phyloP scores from a whole-genome alignment of 495 filamentous ascomycete genomes.

The Penicillium silybi region DNA sequence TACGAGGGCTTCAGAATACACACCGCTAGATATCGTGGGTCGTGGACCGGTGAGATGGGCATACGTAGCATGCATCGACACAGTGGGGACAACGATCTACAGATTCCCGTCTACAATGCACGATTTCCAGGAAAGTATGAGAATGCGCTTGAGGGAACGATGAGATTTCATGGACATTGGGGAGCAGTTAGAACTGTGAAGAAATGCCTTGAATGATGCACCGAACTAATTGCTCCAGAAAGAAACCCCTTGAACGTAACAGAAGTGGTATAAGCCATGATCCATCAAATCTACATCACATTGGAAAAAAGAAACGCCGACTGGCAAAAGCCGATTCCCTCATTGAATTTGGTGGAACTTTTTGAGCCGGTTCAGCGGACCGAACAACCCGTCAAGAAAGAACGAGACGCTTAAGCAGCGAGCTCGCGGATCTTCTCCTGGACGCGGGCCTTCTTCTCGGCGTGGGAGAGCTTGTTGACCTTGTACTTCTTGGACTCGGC shows the following conservation, averaged over 20 bases:
- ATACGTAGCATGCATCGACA: background rate
- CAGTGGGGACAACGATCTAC: background rate
- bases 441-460: slow-evolving; percentile 72
- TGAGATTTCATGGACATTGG: slow-evolving; percentile 29
- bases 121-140: slow-evolving; percentile 1
- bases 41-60: background rate
- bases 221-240: slow-evolving; percentile 31
- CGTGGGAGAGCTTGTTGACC: slow-evolving; percentile 70
- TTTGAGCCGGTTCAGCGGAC: slow-evolving; percentile 18
- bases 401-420: slow-evolving; percentile 35
- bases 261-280: slow-evolving; percentile 31
- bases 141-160: slow-evolving; percentile 28
- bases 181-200: slow-evolving; percentile 31
- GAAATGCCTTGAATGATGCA: slow-evolving; percentile 31
- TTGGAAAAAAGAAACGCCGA: slow-evolving; percentile 26
- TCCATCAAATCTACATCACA: slow-evolving; percentile 27
- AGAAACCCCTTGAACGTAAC: slow-evolving; percentile 21
- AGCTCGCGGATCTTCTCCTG: slow-evolving; percentile 80
- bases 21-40: background rate
- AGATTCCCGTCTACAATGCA: slow-evolving; percentile 15
- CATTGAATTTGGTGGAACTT: slow-evolving; percentile 20
- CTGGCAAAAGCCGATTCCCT: slow-evolving; percentile 25
- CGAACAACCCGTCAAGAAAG: slow-evolving; percentile 17
- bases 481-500: slow-evolving; percentile 87
- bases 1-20: background rate